Evolutionary conservation across 75 land plant species (phyloP).

Genomic region (Picea glauca): DNA sequence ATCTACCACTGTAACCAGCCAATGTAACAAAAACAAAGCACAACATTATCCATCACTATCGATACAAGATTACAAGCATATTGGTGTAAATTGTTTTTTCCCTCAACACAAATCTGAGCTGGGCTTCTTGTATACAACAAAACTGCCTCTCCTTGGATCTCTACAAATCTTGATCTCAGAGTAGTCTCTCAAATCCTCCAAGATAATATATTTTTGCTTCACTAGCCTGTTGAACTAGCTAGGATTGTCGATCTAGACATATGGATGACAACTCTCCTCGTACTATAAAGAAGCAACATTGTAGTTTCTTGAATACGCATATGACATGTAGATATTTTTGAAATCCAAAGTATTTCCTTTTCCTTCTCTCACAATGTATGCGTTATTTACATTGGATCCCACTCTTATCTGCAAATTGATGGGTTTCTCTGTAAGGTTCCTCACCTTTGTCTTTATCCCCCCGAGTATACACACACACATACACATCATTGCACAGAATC

Average conservation of each 20-base stretch:
- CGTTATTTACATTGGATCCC: conserved; percentile 3
- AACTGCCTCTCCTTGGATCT: conserved; percentile 31
- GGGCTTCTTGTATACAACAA: conserved; percentile 33
- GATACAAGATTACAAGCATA: too few species aligned
- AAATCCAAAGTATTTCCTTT: background rate
- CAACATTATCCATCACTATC: too few species aligned
- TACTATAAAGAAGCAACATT: conserved; percentile 13
- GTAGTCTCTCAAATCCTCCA: conserved; percentile 37
- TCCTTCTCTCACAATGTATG: background rate
- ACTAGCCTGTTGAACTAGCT: conserved; percentile 36
- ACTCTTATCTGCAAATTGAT: conserved; percentile 12
- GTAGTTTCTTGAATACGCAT: background rate
- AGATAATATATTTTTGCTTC: conserved; percentile 45
- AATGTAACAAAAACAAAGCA: too few species aligned
- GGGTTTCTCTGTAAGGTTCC: conserved; percentile 1
- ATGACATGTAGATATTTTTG: conserved; percentile 1
- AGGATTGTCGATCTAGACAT: conserved; percentile 34
- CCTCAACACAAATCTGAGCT: background rate
- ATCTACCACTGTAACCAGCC: too few species aligned
- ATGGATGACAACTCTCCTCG: conserved; percentile 41
- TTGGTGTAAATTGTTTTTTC: too few species aligned
- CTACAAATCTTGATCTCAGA: conserved; percentile 39
- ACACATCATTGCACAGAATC: too few species aligned
- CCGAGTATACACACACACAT: background rate
- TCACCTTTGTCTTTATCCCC: background rate